These are phyloP conservation scores for Neodidymelliopsis sp. DNA, from an alignment of 2,329 filamentous ascomycete genomes.

Conservation along the genomic window DNA sequence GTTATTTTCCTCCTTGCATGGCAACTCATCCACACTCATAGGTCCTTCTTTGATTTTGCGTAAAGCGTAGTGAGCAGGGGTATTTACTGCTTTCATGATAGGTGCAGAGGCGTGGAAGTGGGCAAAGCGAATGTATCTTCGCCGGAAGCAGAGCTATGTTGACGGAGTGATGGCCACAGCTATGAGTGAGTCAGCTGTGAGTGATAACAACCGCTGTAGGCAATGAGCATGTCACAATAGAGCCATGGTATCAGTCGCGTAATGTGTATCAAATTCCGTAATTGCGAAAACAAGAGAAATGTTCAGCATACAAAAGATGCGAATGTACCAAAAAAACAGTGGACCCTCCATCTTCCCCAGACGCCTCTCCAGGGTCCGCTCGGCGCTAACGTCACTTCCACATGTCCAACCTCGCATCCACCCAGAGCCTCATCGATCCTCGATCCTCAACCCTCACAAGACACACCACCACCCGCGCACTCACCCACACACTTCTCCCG, in stretches of 20 bases:
- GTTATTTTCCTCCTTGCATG: conserved; percentile 78
- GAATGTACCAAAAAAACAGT: no score
- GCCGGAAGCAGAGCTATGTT: conserved; percentile 1
- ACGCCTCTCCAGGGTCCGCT: conserved; percentile 5
- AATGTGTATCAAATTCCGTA: no score
- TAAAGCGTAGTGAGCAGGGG: conserved; percentile 69
- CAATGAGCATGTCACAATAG: no score
- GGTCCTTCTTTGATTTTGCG: conserved; percentile 71
- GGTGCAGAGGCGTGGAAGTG: conserved; percentile 73
- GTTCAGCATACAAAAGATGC: no score
- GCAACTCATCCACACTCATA: conserved; percentile 73
- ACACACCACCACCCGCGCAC: no score
- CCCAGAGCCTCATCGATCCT: conserved; percentile 9
- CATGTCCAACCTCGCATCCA: neutral
- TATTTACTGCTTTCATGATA: conserved; percentile 70
- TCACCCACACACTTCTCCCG: neutral
- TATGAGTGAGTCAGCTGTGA: no score
- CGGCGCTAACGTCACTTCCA: conserved; percentile 7
- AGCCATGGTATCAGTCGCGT: no score
- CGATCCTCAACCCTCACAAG: neutral
- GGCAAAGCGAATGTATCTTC: conserved; percentile 61
- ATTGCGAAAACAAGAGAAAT: no score
- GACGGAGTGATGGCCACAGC: no score
- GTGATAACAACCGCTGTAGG: no score
- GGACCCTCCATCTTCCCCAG: conserved; percentile 2